Evolutionary conservation across 805 yeast genomes (phyloP), one percentile per base, ranked within the genome.

Genomic region (Zygosaccharomyces rouxii): DNA sequence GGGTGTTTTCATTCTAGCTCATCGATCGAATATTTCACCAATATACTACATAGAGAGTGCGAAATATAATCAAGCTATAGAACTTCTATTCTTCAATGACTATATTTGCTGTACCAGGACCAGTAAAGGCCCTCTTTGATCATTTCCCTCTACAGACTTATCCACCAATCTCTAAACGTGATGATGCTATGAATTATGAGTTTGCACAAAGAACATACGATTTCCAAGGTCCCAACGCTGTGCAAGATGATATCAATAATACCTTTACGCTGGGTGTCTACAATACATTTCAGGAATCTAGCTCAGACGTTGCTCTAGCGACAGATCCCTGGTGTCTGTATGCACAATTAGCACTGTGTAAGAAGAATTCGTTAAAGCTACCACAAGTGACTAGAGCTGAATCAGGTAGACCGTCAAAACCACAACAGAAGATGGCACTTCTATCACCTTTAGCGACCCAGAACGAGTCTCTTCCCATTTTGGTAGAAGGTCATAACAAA

Each of bases 271-370:
- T 83, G 18, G 85, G 81, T 1, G 81, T 80, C 0, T 80, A 78
- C 57, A 76, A 75, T 55, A 68, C 77, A 2, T 64, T 65, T 39
- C 49, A 62, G 1, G 68, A 66, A 11, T 62, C 64, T 30, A 57
- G 51, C 10, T 42, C 55, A 1, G 49, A 59, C 7, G 55, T 62
- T 0, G 53, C 64, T 14, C 55, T 78, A 1, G 81, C 87, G 1
- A 71, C 78, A 0, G 89, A 84, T 55, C 89, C 89, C 0, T 58
- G 75, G 11, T 77, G 86, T 42, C 62, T 81, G 7, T 69, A 71
- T 16, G 67, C 74, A 10, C 70, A 78, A 41, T 62, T 83, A 21
- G 57, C 76, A 0, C 59, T 82, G 30, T 73, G 80, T 31, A 52
- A 68, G 35, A 77, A 75, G 52, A 75, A 77, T 49, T 51, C 56